Base-by-base conservation (phyloP, 805 yeast genomes). In the Henningerozyma blattae region DNA sequence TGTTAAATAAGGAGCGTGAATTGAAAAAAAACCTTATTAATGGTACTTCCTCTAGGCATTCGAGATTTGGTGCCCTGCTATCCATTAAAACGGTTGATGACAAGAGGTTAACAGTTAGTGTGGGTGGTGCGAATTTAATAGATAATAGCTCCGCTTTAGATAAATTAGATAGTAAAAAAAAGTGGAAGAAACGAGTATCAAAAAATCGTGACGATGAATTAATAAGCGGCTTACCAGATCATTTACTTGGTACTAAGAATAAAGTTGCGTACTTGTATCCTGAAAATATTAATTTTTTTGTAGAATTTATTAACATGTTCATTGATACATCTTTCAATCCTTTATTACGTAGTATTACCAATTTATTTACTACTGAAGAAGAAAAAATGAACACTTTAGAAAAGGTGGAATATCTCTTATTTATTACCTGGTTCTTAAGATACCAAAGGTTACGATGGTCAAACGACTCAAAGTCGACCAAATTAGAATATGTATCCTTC, bases 61-160 rank as follows among this genome's bases (percentile, higher is more conserved):
- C 91, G 3, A 67, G 94, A 34, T 89, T 89, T 61, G 98, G 98
- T 1, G 77, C 96, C 0, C 61, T 87, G 41, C 56, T 86, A 9
- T 77, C 94, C 2, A 64, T 89, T 20, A 75, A 77, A 39, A 71
- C 78, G 15, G 66, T 68, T 17, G 75, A 76, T 34, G 64, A 74
- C 19, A 65, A 61, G 3, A 62, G 81, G 19, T 55, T 81, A 15
- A 71, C 83, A 5, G 68, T 85, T 1, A 68, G 91, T 3, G n/a
- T n/a, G n/a, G n/a, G n/a, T n/a, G 59, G 59, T n/a, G 91, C 94
- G 2, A 87, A 82, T 43, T 46, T 80, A 3, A 44, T 63, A 9
- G 62, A 67, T 29, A 65, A 67, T 7, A 48, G 57, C n/a, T 65
- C 72, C 30, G 62, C 86, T 0, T 54, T 89, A 24, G 68, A 70